These are phyloP conservation scores for Solanum piurae DNA, from an alignment of 257 asterid species.

Conservation along the genomic window DNA sequence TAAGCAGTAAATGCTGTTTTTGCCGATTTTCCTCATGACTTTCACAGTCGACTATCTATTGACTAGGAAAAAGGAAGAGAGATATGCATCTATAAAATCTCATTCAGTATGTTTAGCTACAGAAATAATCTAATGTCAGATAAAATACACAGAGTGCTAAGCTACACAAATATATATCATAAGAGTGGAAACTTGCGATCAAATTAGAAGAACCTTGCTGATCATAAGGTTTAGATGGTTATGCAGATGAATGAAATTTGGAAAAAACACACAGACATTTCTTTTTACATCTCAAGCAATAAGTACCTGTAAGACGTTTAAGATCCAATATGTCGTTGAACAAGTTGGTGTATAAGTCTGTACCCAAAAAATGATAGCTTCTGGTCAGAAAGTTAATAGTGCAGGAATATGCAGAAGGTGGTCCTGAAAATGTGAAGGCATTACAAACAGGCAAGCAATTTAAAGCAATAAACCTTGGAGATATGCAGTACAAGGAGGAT, in stretches of 20 bases:
- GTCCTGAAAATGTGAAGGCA: not conserved
- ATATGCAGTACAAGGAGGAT: slow-evolving; percentile 33
- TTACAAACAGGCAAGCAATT: not conserved
- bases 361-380: not conserved
- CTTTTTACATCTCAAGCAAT: not conserved
- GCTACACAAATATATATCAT: not conserved
- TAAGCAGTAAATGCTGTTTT: not conserved
- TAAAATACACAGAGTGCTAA: not conserved
- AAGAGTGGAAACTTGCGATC: not conserved
- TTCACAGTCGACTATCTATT: not conserved
- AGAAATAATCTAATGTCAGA: not conserved
- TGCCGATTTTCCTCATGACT: not conserved
- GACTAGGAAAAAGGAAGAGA: not conserved
- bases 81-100: not conserved
- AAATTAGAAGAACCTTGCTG: not conserved
- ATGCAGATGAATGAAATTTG: not conserved
- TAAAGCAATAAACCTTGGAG: slow-evolving; percentile 22
- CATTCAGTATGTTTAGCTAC: not conserved
- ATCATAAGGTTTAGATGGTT: not conserved
- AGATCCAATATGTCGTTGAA: slow-evolving; percentile 36
- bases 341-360: slow-evolving; percentile 38
- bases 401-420: not conserved
- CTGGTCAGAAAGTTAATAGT: not conserved
- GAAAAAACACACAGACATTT: not conserved
- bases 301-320: slow-evolving; percentile 44